phyloP scores from a whole-genome alignment of 2,329 filamentous ascomycete genomes.

The Fusarium mundagurra region DNA sequence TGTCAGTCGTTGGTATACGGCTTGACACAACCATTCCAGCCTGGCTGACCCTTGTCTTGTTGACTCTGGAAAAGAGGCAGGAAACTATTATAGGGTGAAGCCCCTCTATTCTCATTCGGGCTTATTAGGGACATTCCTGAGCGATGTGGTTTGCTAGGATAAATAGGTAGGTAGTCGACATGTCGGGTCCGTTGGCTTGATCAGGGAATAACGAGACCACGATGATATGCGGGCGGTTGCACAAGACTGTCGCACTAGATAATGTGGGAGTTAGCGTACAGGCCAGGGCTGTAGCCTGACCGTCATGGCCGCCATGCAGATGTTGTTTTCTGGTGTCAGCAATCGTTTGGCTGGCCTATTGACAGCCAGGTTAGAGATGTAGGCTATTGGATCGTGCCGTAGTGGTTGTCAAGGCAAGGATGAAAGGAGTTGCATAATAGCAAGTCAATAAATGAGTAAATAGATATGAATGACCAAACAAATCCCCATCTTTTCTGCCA shows the following conservation, averaged over 20 bases:
- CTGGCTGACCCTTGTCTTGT: not conserved
- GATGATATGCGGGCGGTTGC: not conserved
- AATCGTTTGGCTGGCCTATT: constrained; percentile 1
- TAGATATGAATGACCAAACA: not conserved
- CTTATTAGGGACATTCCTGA: not conserved
- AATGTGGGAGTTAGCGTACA: not conserved
- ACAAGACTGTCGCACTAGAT: not conserved
- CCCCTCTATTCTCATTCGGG: not conserved
- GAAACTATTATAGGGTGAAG: not conserved
- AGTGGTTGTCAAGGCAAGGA: not conserved
- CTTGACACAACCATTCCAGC: constrained; percentile 7
- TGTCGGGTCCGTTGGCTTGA: constrained; percentile 1
- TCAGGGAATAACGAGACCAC: constrained; percentile 4
- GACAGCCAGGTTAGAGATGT: not conserved
- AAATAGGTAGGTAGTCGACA: not conserved
- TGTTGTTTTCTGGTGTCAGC: constrained; percentile 9
- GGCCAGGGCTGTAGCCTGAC: constrained; percentile 3
- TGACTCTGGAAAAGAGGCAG: not conserved
- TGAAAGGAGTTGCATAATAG: not conserved
- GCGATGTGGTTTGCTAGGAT: constrained; percentile 4
- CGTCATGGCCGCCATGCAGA: not conserved
- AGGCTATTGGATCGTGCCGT: not conserved
- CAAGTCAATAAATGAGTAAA: not conserved
- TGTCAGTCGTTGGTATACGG: constrained; percentile 4
- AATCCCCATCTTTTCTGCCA: not conserved